Evolutionary conservation across 768 basidiomycete genomes (phyloP).

Genomic region (Termitomyces titanicus): DNA sequence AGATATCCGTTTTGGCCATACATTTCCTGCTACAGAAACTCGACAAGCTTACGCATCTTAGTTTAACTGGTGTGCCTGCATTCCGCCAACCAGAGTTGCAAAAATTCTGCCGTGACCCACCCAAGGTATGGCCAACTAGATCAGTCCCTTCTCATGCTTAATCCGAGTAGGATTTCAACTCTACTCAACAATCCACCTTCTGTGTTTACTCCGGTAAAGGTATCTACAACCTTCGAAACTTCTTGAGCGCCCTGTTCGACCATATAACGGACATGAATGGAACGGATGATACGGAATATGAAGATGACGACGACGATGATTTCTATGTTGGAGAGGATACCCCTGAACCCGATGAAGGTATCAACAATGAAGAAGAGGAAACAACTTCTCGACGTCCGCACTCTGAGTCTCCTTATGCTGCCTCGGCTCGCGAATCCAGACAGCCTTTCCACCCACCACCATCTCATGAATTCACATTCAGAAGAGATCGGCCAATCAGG

Average conservation of each 20-base stretch:
- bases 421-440: slow-evolving; percentile 17
- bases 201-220: slow-evolving; percentile 97
- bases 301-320: slow-evolving; percentile 55
- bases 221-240: slow-evolving; percentile 76
- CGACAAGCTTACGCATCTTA: slow-evolving; percentile 90
- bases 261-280: slow-evolving; percentile 71
- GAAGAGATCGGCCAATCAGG: slow-evolving; percentile 28
- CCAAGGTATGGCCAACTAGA: slow-evolving; percentile 51
- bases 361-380: slow-evolving; percentile 31
- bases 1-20: slow-evolving; percentile 88
- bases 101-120: slow-evolving; percentile 85
- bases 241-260: slow-evolving; percentile 72
- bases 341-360: slow-evolving; percentile 38
- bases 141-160: slow-evolving; percentile 4
- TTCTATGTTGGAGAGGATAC: slow-evolving; percentile 46
- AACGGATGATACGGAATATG: slow-evolving; percentile 67
- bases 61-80: slow-evolving; percentile 93
- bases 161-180: slow-evolving; percentile 75
- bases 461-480: slow-evolving; percentile 32
- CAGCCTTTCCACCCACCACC: slow-evolving; percentile 24
- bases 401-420: slow-evolving; percentile 21
- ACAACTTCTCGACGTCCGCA: slow-evolving; percentile 26
- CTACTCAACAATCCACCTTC: slow-evolving; percentile 83
- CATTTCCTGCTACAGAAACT: slow-evolving; percentile 87
- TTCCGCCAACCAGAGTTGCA: slow-evolving; percentile 86